phyloP scores from a whole-genome alignment of 2,329 filamentous ascomycete species.

The Epichloe glyceriae region DNA sequence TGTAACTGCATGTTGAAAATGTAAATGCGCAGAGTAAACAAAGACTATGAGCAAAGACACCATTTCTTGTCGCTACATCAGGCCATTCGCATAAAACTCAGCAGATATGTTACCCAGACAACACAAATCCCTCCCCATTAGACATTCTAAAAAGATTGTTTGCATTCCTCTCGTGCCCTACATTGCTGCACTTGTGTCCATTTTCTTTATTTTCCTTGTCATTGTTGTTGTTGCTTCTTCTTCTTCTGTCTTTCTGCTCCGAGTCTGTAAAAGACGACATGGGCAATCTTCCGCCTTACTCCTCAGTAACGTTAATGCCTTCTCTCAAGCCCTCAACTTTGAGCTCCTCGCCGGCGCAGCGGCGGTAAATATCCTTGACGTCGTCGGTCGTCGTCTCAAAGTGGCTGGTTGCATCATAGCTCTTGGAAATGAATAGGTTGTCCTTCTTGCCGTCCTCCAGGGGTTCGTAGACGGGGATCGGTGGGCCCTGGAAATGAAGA shows the following conservation, averaged over 20 bases:
- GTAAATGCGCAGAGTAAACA: no score
- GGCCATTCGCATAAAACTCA: neutral
- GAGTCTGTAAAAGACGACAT: neutral
- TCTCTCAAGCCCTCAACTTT: slow-evolving; percentile 80
- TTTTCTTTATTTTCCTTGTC: neutral
- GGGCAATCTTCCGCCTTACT: slow-evolving; percentile 26
- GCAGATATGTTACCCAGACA: slow-evolving; percentile 4
- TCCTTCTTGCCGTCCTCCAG: slow-evolving; percentile 69
- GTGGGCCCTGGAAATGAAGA: slow-evolving; percentile 42
- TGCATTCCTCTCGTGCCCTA: neutral
- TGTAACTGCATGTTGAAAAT: no score
- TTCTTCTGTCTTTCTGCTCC: neutral
- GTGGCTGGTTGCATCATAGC: slow-evolving; percentile 94
- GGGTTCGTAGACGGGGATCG: slow-evolving; percentile 90
- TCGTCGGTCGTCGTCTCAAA: slow-evolving; percentile 90
- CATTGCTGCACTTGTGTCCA: neutral
- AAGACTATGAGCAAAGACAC: neutral
- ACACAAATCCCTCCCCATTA: neutral
- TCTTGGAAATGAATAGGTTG: slow-evolving; percentile 96
- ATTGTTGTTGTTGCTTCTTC: neutral
- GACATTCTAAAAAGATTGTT: slow-evolving; percentile 1
- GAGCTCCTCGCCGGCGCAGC: slow-evolving; percentile 72
- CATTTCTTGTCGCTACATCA: slow-evolving; percentile 3
- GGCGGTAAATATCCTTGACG: slow-evolving; percentile 82
- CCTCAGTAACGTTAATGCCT: slow-evolving; percentile 59